phyloP scores from a whole-genome alignment of 2,329 filamentous ascomycete genomes.

The Cladosporium sp. region DNA sequence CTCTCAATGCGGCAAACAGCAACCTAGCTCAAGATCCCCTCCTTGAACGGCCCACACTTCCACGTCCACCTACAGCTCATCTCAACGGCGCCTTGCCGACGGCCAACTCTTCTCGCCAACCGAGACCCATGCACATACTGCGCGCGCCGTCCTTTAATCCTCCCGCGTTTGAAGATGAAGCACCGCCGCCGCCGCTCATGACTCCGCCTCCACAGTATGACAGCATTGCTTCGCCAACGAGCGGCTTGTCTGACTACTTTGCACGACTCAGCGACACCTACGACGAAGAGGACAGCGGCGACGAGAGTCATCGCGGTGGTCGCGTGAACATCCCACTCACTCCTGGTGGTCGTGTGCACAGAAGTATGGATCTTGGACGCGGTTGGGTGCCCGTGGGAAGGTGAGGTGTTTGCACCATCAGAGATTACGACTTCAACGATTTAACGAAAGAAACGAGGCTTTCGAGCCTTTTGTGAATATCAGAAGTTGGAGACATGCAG shows the following conservation, averaged over 20 bases:
- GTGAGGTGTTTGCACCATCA: not conserved
- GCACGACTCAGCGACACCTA: constrained; percentile 65
- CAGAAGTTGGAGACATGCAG: too few relatives aligned
- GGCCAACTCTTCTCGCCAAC: constrained; percentile 29
- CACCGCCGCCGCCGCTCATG: constrained; percentile 66
- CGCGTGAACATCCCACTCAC: constrained; percentile 58
- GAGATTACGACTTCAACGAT: not conserved
- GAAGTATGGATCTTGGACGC: constrained; percentile 61
- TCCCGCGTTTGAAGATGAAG: constrained; percentile 78
- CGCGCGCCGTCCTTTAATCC: constrained; percentile 83
- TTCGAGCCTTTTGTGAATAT: too few relatives aligned
- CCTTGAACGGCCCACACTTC: constrained; percentile 41
- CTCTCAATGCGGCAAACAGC: constrained; percentile 43
- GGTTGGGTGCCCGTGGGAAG: constrained; percentile 35
- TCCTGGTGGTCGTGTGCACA: constrained; percentile 57
- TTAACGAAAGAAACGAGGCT: not conserved
- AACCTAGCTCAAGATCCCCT: constrained; percentile 15
- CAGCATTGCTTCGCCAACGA: constrained; percentile 68
- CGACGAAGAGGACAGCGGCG: constrained; percentile 39
- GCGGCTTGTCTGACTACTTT: constrained; percentile 79
- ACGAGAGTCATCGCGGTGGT: constrained; percentile 22
- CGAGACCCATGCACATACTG: constrained; percentile 76
- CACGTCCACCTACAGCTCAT: constrained; percentile 43
- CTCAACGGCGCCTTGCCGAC: constrained; percentile 26
- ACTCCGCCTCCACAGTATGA: constrained; percentile 87